Evolutionary conservation across 352 stramenopile genomes (phyloP).

Genomic region (Thalassiosira allenii): DNA sequence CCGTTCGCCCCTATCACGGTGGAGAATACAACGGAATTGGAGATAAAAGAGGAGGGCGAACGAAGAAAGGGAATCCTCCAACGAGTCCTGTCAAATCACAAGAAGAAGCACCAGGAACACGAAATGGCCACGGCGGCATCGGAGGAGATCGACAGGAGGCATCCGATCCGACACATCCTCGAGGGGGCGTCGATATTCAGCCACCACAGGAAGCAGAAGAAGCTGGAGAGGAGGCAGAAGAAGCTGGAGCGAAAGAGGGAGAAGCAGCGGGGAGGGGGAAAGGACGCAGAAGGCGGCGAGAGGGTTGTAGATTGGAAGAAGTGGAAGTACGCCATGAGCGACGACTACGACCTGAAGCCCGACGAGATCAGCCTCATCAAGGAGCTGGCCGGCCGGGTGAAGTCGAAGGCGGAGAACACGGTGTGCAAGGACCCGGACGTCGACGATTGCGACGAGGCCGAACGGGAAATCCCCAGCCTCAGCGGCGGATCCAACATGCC

Average conservation of each 20-base stretch:
- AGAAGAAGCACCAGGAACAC: constrained; percentile 12
- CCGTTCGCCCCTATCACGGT: too few species aligned
- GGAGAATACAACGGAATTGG: not conserved
- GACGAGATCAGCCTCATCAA: constrained; percentile 30
- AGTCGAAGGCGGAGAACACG: constrained; percentile 3
- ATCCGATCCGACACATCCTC: constrained; percentile 38
- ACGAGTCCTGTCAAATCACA: constrained; percentile 27
- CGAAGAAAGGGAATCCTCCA: constrained; percentile 21
- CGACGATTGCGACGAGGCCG: not conserved
- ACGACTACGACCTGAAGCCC: constrained; percentile 44
- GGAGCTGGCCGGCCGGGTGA: constrained; percentile 34
- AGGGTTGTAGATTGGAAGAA: constrained; percentile 49
- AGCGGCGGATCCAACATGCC: constrained; percentile 1
- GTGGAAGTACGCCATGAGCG: constrained; percentile 56
- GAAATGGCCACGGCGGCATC: constrained; percentile 5
- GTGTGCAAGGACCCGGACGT: not conserved
- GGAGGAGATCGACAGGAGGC: constrained; percentile 26
- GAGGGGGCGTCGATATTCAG: constrained; percentile 43
- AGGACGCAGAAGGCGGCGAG: not conserved
- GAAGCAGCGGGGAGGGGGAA: not conserved
- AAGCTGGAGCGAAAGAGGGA: not conserved
- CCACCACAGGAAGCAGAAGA: constrained; percentile 38
- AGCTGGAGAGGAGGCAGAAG: too few species aligned
- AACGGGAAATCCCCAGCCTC: constrained; percentile 16
- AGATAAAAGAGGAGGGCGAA: not conserved